Percentiles rank a stretch among this genome's conserved stretches.
Conservation (phyloP, 2,329 filamentous ascomycete species). For the Stagonosporopsis tanaceti region DNA sequence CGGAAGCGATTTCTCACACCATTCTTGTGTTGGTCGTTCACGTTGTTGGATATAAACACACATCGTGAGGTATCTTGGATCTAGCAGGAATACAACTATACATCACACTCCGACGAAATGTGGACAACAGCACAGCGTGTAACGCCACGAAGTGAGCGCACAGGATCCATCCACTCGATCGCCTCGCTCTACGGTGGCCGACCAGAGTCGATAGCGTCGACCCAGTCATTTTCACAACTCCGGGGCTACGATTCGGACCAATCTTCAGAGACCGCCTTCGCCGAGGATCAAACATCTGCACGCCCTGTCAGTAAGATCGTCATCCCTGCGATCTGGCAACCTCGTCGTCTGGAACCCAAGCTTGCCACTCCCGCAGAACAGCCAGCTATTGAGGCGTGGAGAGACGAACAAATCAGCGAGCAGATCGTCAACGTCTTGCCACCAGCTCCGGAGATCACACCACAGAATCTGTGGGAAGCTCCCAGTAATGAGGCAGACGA, state of each 20-base stretch:
- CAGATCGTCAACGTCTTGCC: conserved; percentile 24
- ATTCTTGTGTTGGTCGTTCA: not conserved
- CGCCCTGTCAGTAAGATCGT: conserved; percentile 25
- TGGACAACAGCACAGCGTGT: conserved; percentile 44
- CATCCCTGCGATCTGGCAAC: conserved; percentile 42
- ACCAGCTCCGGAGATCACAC: conserved; percentile 24
- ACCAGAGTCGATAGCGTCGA: conserved; percentile 36
- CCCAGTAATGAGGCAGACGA: conserved; percentile 28
- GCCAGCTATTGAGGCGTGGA: conserved; percentile 28
- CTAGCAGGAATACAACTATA: not conserved
- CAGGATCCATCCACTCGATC: conserved; percentile 43
- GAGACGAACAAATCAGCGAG: conserved; percentile 7
- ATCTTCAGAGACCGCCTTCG: conserved; percentile 40
- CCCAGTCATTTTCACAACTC: conserved; percentile 31
- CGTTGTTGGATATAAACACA: not conserved
- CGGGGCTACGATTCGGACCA: conserved; percentile 45
- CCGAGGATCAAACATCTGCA: conserved; percentile 32
- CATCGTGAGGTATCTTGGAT: not conserved
- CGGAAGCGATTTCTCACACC: not conserved
- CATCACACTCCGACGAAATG: conserved; percentile 28
- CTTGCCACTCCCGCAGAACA: conserved; percentile 1
- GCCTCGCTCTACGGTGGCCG: conserved; percentile 38
- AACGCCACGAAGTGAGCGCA: conserved; percentile 37
- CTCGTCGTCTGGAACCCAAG: conserved; percentile 23
- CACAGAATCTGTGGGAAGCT: conserved; percentile 9